Base-by-base conservation (phyloP, 805 yeast species). In the Kodamaea leandrae region DNA sequence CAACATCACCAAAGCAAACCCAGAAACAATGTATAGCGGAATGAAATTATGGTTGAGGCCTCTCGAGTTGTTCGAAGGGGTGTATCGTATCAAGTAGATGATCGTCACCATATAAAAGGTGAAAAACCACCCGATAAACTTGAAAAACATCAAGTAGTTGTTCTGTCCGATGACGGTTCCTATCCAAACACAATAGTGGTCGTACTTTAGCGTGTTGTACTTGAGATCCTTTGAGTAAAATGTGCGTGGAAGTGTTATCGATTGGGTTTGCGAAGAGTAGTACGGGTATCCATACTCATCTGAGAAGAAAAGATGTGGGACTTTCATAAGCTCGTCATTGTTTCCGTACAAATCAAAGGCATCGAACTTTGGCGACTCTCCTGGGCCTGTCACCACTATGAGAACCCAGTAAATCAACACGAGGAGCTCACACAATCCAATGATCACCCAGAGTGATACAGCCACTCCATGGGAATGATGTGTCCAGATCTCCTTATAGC, bases 131-230 rank as follows among this genome's bases (percentile, higher is more conserved):
- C 68, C 30, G 23, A 74, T 52, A 51, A 74, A 82, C 46, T 76
- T 79, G 3, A 81, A 38, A 52, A 89, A 89, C 20, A 68, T 61
- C 37, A 73, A 55, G 55, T 79, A 78, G 60, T 91, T 90, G 27
- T 64, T 58, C 44, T 76, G 74, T 0, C 96, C 96, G 32, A 90
- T 77, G 4, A 79, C 76, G 0, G 72, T 57, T 1, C 95, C 95
- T 0, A 91, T 60, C 83, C 87, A 88, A 0, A 78, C 54, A 57
- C 98, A 90, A 53, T 72, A 83, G 58, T 90, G 98, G 60, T 90
- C 98, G 69, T 86, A 83, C 43, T 74, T 70, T 0, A 86, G 79
- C 0, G 89, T 78, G 54, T 95, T 87, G 17, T 60, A 54, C 2
- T 71, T 72, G 39, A 64, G 38, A 36, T 74, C 68, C 3, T 75